Percentiles rank a stretch among this genome's conserved stretches.
These are phyloP conservation scores for Wickerhamomyces mucosus DNA, from an alignment of 805 yeast genomes.

Conservation along the genomic window DNA sequence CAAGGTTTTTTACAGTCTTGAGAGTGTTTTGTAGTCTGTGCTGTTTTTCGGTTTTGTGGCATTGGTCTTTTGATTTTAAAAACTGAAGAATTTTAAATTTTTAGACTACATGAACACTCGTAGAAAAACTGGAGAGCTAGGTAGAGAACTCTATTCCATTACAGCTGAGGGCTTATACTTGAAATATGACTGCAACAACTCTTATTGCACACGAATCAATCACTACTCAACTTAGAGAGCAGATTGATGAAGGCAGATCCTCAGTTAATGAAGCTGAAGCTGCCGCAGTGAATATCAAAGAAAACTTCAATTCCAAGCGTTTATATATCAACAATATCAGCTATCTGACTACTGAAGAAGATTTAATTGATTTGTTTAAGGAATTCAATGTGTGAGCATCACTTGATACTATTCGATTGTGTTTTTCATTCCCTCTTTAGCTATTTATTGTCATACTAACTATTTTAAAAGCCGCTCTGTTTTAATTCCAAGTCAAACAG, in stretches of 20 bases:
- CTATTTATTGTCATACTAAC: conserved; percentile 2
- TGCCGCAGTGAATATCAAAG: neutral
- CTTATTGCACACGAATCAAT: conserved; percentile 1
- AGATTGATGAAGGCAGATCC: neutral
- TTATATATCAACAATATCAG: conserved; percentile 48
- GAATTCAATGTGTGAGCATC: conserved; percentile 36
- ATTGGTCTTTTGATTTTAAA: no score
- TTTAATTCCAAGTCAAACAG: conserved; percentile 45
- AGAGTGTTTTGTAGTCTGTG: no score
- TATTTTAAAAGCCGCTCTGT: conserved; percentile 22
- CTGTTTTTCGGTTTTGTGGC: no score
- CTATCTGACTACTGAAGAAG: conserved; percentile 42
- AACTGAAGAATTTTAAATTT: no score
- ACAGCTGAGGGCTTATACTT: no score
- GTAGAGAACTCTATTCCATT: no score
- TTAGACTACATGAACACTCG: no score
- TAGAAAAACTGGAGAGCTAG: no score
- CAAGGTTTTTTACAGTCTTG: no score
- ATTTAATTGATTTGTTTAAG: conserved; percentile 34
- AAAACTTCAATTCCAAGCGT: conserved; percentile 21
- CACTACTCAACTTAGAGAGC: no score
- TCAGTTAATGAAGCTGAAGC: neutral
- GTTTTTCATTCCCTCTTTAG: neutral
- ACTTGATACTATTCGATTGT: neutral
- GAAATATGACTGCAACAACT: no score